Conservation (phyloP, 2,329 filamentous ascomycete species). For the Neophaeococcomyces mojaviensis region DNA sequence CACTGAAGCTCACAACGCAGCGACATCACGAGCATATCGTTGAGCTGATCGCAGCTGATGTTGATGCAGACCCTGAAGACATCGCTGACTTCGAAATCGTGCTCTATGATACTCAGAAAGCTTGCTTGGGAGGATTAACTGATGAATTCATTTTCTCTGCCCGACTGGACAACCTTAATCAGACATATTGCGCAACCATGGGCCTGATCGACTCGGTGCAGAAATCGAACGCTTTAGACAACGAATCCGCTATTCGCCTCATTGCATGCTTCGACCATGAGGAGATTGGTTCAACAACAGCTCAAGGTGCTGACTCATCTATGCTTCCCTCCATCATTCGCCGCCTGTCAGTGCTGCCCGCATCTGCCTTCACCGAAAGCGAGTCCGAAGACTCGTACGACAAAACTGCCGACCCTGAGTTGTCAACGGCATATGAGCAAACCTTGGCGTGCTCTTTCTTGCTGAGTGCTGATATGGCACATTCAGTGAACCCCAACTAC, state of each 20-base stretch:
- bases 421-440: constrained; percentile 84
- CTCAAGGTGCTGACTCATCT: constrained; percentile 90
- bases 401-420: constrained; percentile 50
- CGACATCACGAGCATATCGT: constrained; percentile 85
- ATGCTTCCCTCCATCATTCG: constrained; percentile 79
- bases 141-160: constrained; percentile 95
- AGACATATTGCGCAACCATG: constrained; percentile 87
- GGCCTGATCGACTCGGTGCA: constrained; percentile 74
- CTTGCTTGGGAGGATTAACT: constrained; percentile 78
- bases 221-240: constrained; percentile 56
- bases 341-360: constrained; percentile 72
- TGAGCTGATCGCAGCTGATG: constrained; percentile 73
- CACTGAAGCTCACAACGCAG: constrained; percentile 67
- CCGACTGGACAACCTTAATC: constrained; percentile 91
- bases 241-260: constrained; percentile 78
- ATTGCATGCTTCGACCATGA: constrained; percentile 96
- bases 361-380: constrained; percentile 43
- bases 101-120: constrained; percentile 92
- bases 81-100: constrained; percentile 92
- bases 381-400: constrained; percentile 60
- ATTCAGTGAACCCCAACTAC: constrained; percentile 94
- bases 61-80: constrained; percentile 60
- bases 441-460: constrained; percentile 86
- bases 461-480: constrained; percentile 94
- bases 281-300: constrained; percentile 86